Percentiles rank a stretch among this genome's conserved stretches.
phyloP scores from a whole-genome alignment of 441 rosid genomes.

The Gossypium schwendimanii region DNA sequence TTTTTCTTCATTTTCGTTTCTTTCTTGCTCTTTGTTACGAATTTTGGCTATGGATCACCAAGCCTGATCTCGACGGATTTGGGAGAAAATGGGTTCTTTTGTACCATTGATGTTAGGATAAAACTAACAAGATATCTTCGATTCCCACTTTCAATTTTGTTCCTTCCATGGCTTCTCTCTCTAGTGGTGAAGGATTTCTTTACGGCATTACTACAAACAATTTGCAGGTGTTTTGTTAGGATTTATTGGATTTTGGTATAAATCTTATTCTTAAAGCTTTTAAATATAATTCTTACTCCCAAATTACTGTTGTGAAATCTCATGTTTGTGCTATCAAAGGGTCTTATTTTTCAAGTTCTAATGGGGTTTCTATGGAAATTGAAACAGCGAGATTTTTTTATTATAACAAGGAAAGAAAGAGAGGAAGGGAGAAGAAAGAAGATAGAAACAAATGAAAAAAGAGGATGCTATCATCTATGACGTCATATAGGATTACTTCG shows the following conservation, averaged over 20 bases:
- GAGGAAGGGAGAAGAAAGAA: too few species aligned
- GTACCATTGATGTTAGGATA: slow-evolving; percentile 49
- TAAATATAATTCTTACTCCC: slow-evolving; percentile 31
- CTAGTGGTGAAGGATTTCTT: slow-evolving; percentile 47
- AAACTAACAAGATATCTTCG: slow-evolving; percentile 24
- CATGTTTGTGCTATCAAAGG: slow-evolving; percentile 25
- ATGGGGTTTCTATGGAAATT: background rate
- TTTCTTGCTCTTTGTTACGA: background rate
- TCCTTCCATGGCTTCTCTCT: slow-evolving; percentile 40
- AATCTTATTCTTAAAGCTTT: slow-evolving; percentile 39
- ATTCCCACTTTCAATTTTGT: slow-evolving; percentile 17
- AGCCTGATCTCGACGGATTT: slow-evolving; percentile 29
- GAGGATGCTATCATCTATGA: too few species aligned
- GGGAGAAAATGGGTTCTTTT: slow-evolving; percentile 45
- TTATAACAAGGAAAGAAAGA: too few species aligned
- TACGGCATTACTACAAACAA: slow-evolving; percentile 44
- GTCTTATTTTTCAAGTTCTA: slow-evolving; percentile 12
- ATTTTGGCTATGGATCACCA: slow-evolving; percentile 20
- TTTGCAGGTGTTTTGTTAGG: slow-evolving; percentile 42
- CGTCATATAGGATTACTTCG: too few species aligned
- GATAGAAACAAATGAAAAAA: too few species aligned
- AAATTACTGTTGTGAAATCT: slow-evolving; percentile 20
- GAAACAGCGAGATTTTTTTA: too few species aligned
- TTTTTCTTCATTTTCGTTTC: slow-evolving; percentile 5
- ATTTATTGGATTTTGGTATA: slow-evolving; percentile 29